phyloP scores from a whole-genome alignment of 2,329 filamentous ascomycete species.

The Xylariomycetidae sp. region DNA sequence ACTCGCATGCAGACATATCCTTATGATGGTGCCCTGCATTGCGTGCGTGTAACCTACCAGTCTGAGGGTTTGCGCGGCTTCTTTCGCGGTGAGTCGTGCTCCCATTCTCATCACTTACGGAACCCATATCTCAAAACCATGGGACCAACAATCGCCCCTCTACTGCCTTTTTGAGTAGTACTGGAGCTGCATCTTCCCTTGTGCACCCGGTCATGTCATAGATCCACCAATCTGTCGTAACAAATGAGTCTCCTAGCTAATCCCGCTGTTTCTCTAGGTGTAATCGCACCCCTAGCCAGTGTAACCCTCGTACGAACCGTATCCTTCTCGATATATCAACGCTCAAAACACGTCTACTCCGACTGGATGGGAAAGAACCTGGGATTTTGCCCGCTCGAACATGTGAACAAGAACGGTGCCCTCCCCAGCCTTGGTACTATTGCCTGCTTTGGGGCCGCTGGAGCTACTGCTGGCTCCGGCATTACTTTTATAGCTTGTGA shows the following conservation, averaged over 20 bases:
- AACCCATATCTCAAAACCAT: too few species aligned
- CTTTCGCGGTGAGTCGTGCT: slow-evolving; percentile 68
- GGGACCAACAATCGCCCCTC: too few species aligned
- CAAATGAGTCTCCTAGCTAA: too few species aligned
- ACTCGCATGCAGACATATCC: slow-evolving; percentile 86
- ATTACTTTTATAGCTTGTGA: slow-evolving; percentile 76
- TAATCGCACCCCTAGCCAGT: slow-evolving; percentile 74
- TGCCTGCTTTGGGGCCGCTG: slow-evolving; percentile 71
- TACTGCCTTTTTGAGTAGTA: too few species aligned
- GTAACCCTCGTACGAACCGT: slow-evolving; percentile 73
- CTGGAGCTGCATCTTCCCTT: too few species aligned
- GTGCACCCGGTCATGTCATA: too few species aligned
- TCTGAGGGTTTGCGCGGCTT: slow-evolving; percentile 71
- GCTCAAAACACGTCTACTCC: slow-evolving; percentile 68
- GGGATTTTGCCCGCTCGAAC: slow-evolving; percentile 64
- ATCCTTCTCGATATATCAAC: slow-evolving; percentile 76
- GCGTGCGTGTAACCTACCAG: slow-evolving; percentile 69
- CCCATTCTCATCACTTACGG: too few species aligned
- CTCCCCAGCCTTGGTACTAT: slow-evolving; percentile 71
- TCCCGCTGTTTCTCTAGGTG: too few species aligned
- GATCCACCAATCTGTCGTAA: too few species aligned
- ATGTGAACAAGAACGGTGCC: slow-evolving; percentile 65
- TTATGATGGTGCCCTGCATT: slow-evolving; percentile 69
- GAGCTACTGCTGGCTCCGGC: slow-evolving; percentile 72
- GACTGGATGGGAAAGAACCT: slow-evolving; percentile 64